Percentiles rank a stretch among this genome's conserved stretches.
Evolutionary conservation across 768 basidiomycete genomes (phyloP).

Genomic region (Cystobasidium tubakii): DNA sequence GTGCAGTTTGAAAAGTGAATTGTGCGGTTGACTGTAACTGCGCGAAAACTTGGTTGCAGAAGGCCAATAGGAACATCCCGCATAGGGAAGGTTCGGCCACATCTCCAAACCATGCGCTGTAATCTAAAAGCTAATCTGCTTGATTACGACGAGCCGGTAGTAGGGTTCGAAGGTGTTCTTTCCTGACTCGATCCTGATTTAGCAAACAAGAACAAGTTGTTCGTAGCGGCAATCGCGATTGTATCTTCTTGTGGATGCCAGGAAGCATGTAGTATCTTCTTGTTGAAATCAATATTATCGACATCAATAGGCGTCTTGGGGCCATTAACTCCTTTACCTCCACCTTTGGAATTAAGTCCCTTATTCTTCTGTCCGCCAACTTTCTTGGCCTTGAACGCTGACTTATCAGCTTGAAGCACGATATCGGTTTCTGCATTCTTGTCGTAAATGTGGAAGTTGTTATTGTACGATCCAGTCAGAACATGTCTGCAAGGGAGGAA

Average conservation of each 20-base stretch:
- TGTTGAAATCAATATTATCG: slow-evolving; percentile 67
- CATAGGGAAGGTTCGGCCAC: too few relatives aligned
- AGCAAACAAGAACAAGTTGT: not conserved
- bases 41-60: too few relatives aligned
- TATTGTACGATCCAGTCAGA: slow-evolving; percentile 98
- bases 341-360: slow-evolving; percentile 56
- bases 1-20: too few relatives aligned
- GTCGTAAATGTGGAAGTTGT: slow-evolving; percentile 99
- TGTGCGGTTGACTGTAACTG: too few relatives aligned
- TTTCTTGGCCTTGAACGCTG: slow-evolving; percentile 99
- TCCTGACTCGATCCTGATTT: not conserved
- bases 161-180: not conserved
- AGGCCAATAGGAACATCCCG: too few relatives aligned
- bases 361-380: slow-evolving; percentile 65
- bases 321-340: slow-evolving; percentile 71
- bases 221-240: slow-evolving; percentile 67
- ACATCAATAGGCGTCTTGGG: slow-evolving; percentile 78
- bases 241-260: slow-evolving; percentile 99
- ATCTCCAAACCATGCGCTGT: too few relatives aligned
- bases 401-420: slow-evolving; percentile 96
- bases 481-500: slow-evolving; percentile 62
- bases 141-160: not conserved
- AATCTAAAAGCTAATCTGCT: too few relatives aligned
- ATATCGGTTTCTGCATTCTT: slow-evolving; percentile 73
- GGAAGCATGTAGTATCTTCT: slow-evolving; percentile 71